Conservation (phyloP, 345 rosid genomes). For the Sisymbrium altissimum region DNA sequence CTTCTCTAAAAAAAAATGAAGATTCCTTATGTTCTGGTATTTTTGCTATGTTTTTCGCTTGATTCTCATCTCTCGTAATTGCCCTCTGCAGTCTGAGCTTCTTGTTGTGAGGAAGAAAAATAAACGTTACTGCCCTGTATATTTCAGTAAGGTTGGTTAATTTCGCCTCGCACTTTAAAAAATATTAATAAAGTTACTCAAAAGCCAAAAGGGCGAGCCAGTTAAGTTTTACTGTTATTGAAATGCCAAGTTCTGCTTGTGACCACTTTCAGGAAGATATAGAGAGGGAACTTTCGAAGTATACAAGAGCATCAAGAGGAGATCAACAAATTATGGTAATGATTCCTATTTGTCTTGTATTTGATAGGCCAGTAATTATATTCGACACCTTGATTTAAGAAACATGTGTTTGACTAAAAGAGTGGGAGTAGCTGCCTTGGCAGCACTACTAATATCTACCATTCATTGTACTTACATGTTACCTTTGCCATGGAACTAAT, state of each 20-base stretch:
- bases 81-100: constrained; percentile 76
- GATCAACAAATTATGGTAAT: constrained; percentile 87
- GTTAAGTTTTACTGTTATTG: background rate
- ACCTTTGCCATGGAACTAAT: constrained; percentile 2
- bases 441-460: background rate
- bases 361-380: background rate
- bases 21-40: background rate
- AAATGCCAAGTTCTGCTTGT: background rate
- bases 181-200: background rate
- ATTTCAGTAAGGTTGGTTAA: constrained; percentile 93
- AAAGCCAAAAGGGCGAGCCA: background rate
- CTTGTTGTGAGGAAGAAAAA: constrained; percentile 76
- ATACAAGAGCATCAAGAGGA: constrained; percentile 70
- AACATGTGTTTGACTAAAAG: background rate
- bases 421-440: background rate
- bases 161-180: background rate
- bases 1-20: background rate
- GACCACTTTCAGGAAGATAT: constrained; percentile 67
- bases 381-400: background rate
- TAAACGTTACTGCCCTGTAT: constrained; percentile 84
- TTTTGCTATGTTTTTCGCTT: constrained; percentile 8
- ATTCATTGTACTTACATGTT: background rate
- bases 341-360: background rate
- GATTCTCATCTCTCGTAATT: background rate
- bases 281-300: constrained; percentile 73